Percentiles rank a stretch among this genome's conserved stretches.
phyloP scores from a whole-genome alignment of 2,329 filamentous ascomycete species.

The Fusarium praegraminearum region DNA sequence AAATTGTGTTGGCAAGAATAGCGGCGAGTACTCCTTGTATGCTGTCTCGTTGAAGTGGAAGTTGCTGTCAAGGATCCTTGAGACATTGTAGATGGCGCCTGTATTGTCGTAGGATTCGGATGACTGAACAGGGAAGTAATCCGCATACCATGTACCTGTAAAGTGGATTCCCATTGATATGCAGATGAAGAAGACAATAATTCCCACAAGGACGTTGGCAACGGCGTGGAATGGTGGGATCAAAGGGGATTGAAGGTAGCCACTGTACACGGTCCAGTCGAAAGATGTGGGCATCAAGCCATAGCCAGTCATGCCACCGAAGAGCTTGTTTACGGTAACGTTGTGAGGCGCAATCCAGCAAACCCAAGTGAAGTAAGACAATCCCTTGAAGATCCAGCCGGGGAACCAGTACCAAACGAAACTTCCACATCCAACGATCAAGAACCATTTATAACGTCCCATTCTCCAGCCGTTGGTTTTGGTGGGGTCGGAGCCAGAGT shows the following conservation, averaged over 20 bases:
- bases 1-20: slow-evolving; percentile 73
- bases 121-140: slow-evolving; percentile 72
- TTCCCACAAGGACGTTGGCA: slow-evolving; percentile 65
- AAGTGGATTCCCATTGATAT: slow-evolving; percentile 71
- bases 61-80: slow-evolving; percentile 67
- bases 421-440: slow-evolving; percentile 65
- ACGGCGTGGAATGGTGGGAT: slow-evolving; percentile 67
- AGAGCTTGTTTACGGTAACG: slow-evolving; percentile 71
- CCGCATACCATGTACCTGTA: slow-evolving; percentile 66
- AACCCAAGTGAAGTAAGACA: slow-evolving; percentile 72
- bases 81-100: slow-evolving; percentile 69
- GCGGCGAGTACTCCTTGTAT: slow-evolving; percentile 73
- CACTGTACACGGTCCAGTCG: slow-evolving; percentile 62
- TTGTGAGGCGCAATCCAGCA: slow-evolving; percentile 73
- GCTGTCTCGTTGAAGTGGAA: slow-evolving; percentile 69
- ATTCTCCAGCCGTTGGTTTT: slow-evolving; percentile 71
- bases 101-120: slow-evolving; percentile 74
- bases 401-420: slow-evolving; percentile 72
- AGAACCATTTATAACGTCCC: slow-evolving; percentile 72
- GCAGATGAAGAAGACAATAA: slow-evolving; percentile 66
- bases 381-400: slow-evolving; percentile 71
- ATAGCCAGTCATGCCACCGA: slow-evolving; percentile 68
- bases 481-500: slow-evolving; percentile 60
- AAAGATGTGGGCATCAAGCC: slow-evolving; percentile 72
- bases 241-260: slow-evolving; percentile 63